These are phyloP conservation scores for Nymphaea colorata DNA, from an alignment of 164 flowering plant species.

Conservation along the genomic window DNA sequence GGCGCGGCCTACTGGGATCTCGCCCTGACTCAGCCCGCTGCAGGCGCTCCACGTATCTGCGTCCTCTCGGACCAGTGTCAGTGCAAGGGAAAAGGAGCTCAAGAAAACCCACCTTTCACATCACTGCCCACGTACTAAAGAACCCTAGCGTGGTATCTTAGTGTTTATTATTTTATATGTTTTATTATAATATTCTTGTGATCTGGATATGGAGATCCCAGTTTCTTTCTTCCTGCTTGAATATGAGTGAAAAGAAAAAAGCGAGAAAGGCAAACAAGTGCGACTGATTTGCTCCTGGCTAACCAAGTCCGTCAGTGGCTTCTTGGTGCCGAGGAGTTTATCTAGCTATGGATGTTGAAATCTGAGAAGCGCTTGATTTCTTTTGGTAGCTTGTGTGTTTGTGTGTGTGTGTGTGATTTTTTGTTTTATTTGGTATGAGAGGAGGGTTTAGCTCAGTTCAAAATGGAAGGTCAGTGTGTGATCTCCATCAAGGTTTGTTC, in stretches of 20 bases:
- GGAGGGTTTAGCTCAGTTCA: neutral
- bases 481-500: neutral
- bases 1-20: neutral
- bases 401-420: neutral
- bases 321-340: neutral
- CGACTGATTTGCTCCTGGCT: neutral
- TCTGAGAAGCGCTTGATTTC: neutral
- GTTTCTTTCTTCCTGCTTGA: neutral
- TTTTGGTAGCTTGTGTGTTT: neutral
- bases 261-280: neutral
- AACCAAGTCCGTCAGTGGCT: neutral
- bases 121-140: neutral
- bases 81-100: neutral
- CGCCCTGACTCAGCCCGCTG: neutral
- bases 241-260: neutral
- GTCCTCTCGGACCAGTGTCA: neutral
- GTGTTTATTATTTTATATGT: too few species aligned
- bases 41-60: neutral
- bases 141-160: neutral
- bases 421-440: neutral
- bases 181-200: too few species aligned
- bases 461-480: neutral
- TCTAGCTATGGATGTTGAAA: neutral
- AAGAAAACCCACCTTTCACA: neutral
- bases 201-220: neutral